phyloP scores from a whole-genome alignment of 1,139 yeast species.

The Hansenula anomala region DNA sequence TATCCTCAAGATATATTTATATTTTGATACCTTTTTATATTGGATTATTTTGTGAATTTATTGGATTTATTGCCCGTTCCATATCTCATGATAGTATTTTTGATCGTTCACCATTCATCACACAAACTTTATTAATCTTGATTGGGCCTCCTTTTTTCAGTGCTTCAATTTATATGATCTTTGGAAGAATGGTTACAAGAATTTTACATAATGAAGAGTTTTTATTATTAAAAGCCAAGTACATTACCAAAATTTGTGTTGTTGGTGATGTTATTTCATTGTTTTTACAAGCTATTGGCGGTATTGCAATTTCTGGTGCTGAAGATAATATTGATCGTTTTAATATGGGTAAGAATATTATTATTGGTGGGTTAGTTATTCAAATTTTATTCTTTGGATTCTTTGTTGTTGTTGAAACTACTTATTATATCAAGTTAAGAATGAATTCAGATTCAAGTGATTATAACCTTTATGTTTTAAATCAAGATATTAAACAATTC shows the following conservation, averaged over 20 bases:
- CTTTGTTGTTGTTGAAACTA: background rate
- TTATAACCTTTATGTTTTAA: background rate
- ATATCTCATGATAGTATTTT: background rate
- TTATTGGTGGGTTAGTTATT: slow-evolving; percentile 1
- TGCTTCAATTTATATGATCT: background rate
- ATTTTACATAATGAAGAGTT: background rate
- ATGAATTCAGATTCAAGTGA: background rate
- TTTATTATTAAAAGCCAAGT: background rate
- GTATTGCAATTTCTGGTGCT: background rate
- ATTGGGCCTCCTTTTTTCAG: background rate
- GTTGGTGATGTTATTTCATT: background rate
- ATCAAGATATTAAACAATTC: no score
- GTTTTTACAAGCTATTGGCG: background rate
- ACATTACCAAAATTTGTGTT: slow-evolving; percentile 1
- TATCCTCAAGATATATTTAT: background rate
- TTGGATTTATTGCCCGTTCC: background rate
- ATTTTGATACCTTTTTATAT: background rate
- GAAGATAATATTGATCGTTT: background rate
- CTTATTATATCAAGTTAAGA: background rate
- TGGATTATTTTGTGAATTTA: background rate
- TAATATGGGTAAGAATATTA: background rate
- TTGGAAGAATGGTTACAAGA: background rate
- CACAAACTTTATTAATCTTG: background rate
- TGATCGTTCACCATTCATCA: background rate
- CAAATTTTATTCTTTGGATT: slow-evolving; percentile 2